Evolutionary conservation across 139 green algal species (phyloP), one percentile per base, ranked within the genome.

Genomic region (Chlorokybus atmophyticus): DNA sequence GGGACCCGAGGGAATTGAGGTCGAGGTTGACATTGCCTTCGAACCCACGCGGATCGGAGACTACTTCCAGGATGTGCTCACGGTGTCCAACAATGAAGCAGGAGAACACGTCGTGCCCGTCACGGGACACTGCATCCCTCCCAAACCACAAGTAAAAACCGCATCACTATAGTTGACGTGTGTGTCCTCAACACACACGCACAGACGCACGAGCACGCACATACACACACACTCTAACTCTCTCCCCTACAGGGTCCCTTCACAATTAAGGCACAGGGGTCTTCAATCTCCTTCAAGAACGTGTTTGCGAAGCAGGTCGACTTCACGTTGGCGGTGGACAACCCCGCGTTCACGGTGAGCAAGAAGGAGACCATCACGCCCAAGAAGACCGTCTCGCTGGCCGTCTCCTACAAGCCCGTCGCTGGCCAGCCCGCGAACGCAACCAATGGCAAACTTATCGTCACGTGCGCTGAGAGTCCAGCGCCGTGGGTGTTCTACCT

Each of bases 401-500:
- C 32, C 2, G 60, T 89, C 39, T 57, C 29, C 17, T 86, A 75
- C 70, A 83, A 80, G 62, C 57, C 63, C 5, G 58, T 70, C 2
- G 6, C 59, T 17, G 57, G 51, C 32, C 26, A 55, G 19, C 40
- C 53, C 17, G 58, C 52, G 19, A 83, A 69, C 7, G n/a, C n/a
- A n/a, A n/a, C n/a, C n/a, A n/a, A n/a, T n/a, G 82, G 65, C 50
- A 88, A 86, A 71, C 76, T 91, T 3, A 82, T 82, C 0, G 68
- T 91, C 3, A 66, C 72, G 1, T 91, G 83, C 61, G 73, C 77
- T 5, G 60, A 63, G 4, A 63, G 80, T 51, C 77, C 67, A 1
- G 56, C 58, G 23, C 60, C 74, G 21, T 91, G 82, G 82, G 73
- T 87, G 24, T 87, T 74, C 65, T 91, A 91, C 66, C 53, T 91